A percentile compares a stretch with the other conserved stretches of the same genome.
Evolutionary conservation across 2,329 filamentous ascomycete species (phyloP).

Genomic region (Fusarium incarnatum): DNA sequence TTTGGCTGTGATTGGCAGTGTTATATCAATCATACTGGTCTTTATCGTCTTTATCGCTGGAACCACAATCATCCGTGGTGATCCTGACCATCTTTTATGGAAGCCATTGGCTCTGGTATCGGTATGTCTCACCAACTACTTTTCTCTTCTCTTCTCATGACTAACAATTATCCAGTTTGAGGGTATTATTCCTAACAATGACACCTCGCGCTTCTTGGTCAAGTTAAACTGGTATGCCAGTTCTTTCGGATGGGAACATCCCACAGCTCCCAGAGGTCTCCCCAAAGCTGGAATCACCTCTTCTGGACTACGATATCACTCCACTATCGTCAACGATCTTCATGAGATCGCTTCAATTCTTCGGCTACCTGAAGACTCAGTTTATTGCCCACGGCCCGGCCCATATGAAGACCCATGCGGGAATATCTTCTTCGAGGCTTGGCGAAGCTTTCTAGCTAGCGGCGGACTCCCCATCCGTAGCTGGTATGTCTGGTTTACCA

Average conservation of each 20-base stretch:
- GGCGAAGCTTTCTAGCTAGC: conserved; percentile 35
- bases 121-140: conserved; percentile 29
- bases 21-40: conserved; percentile 35
- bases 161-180: conserved; percentile 40
- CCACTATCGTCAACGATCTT: conserved; percentile 37
- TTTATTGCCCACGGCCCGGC: conserved; percentile 37
- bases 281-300: conserved; percentile 42
- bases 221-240: conserved; percentile 44
- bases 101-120: conserved; percentile 43
- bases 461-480: conserved; percentile 29
- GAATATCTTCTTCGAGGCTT: conserved; percentile 47
- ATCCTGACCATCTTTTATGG: conserved; percentile 34
- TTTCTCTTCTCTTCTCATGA: too few species aligned
- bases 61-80: conserved; percentile 36
- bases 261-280: conserved; percentile 39
- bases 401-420: conserved; percentile 33
- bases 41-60: conserved; percentile 40
- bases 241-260: conserved; percentile 46
- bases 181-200: conserved; percentile 44
- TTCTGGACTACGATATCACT: conserved; percentile 26
- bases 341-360: conserved; percentile 39
- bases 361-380: conserved; percentile 38
- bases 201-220: conserved; percentile 43
- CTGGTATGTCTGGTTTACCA: conserved; percentile 34
- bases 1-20: conserved; percentile 39